These are phyloP conservation scores for Psilocybe sp. DNA, from an alignment of 768 basidiomycete genomes.

Conservation along the genomic window DNA sequence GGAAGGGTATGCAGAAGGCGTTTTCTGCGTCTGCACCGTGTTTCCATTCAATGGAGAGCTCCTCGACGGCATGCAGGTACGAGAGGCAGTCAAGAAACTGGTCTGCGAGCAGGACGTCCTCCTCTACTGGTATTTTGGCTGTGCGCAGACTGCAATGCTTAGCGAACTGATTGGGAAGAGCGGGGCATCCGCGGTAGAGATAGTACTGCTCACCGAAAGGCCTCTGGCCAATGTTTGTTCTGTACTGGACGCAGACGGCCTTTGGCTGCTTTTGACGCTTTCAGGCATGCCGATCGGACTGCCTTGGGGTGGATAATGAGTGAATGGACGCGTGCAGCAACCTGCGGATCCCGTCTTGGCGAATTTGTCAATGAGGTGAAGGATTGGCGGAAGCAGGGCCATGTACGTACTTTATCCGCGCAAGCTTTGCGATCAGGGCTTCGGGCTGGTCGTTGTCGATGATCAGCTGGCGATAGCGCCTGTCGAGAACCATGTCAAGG, in stretches of 20 bases:
- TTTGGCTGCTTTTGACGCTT: slow-evolving; percentile 7
- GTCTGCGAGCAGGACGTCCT: slow-evolving; percentile 14
- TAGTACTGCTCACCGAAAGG: slow-evolving; percentile 9
- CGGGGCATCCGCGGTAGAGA: neutral
- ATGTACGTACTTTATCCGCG: slow-evolving; percentile 16
- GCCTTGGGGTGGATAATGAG: slow-evolving; percentile 18
- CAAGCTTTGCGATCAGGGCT: slow-evolving; percentile 6
- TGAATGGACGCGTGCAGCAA: slow-evolving; percentile 12
- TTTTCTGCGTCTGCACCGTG: slow-evolving; percentile 6
- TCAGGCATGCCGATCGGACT: slow-evolving; percentile 19
- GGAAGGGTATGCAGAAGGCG: slow-evolving; percentile 15
- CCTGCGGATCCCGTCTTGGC: slow-evolving; percentile 7
- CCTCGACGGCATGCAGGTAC: slow-evolving; percentile 5
- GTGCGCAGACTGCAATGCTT: slow-evolving; percentile 5
- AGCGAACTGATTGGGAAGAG: neutral
- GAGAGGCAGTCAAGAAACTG: slow-evolving; percentile 12
- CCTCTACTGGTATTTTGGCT: slow-evolving; percentile 1
- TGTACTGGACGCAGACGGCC: slow-evolving; percentile 3
- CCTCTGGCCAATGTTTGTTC: slow-evolving; percentile 11
- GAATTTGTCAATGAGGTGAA: neutral
- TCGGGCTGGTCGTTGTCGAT: slow-evolving; percentile 16
- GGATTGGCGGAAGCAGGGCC: neutral
- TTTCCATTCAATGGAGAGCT: slow-evolving; percentile 15
- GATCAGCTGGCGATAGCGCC: slow-evolving; percentile 15
- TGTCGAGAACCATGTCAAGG: slow-evolving; percentile 12